Conservation (phyloP, 805 yeast genomes). For the Sugiyamaella lignohabitans region DNA sequence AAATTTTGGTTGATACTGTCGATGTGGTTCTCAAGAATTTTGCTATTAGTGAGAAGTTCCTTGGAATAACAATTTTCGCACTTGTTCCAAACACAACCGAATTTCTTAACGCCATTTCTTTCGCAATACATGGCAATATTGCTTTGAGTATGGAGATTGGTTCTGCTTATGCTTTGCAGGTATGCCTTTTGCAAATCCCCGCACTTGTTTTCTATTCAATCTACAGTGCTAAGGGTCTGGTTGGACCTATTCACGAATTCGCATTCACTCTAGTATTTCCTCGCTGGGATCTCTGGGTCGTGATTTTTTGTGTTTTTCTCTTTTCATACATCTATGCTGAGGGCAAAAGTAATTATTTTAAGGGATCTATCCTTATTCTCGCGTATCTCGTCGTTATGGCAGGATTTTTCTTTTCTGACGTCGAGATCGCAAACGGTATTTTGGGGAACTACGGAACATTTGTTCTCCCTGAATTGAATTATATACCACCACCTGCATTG, state of each 20-base stretch:
- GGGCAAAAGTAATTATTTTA: constrained; percentile 93
- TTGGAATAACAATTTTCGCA: constrained; percentile 92
- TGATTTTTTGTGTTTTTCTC: constrained; percentile 75
- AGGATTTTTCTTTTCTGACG: constrained; percentile 67
- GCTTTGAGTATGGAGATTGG: constrained; percentile 98
- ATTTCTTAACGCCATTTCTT: constrained; percentile 91
- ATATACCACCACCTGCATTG: not conserved
- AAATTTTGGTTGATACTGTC: constrained; percentile 85
- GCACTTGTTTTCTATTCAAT: constrained; percentile 76
- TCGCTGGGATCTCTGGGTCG: constrained; percentile 88
- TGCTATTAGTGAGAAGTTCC: constrained; percentile 83
- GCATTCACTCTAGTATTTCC: constrained; percentile 83
- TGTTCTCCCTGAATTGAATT: not conserved
- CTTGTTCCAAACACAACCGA: constrained; percentile 96
- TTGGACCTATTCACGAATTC: constrained; percentile 25
- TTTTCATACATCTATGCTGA: constrained; percentile 94
- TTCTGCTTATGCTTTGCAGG: constrained; percentile 94
- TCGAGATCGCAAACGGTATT: not conserved
- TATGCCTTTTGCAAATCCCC: constrained; percentile 88
- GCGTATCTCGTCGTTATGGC: constrained; percentile 66
- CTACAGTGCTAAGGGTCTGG: constrained; percentile 33
- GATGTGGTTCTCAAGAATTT: constrained; percentile 73
- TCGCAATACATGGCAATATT: constrained; percentile 93
- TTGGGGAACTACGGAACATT: constrained; percentile 1
- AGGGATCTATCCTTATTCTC: constrained; percentile 81